Conservation (phyloP, 179 eudicot species). For the Camellia oleifera region DNA sequence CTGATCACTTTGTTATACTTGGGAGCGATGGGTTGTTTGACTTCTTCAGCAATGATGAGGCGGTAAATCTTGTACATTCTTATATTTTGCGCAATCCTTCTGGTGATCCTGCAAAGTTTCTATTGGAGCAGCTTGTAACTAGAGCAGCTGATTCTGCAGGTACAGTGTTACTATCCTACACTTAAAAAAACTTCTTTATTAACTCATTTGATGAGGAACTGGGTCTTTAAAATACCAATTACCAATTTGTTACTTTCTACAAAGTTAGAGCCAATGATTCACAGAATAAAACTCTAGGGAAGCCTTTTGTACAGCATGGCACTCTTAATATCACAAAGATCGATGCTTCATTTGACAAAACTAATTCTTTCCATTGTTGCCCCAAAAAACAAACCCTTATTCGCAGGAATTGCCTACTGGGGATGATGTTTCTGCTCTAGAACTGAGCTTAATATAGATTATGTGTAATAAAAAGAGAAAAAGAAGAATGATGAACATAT, state of each 20-base stretch:
- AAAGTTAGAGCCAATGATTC: not conserved
- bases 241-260: not conserved
- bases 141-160: slow-evolving; percentile 93
- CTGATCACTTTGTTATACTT: slow-evolving; percentile 74
- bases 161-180: slow-evolving; percentile 16
- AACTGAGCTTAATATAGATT: too few relatives aligned
- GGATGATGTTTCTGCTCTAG: too few relatives aligned
- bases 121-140: slow-evolving; percentile 74
- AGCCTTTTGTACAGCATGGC: not conserved
- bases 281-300: not conserved
- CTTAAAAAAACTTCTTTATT: too few relatives aligned
- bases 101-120: slow-evolving; percentile 88
- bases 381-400: not conserved
- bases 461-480: too few relatives aligned
- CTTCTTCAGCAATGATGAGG: slow-evolving; percentile 87
- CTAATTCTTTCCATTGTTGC: not conserved
- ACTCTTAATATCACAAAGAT: not conserved
- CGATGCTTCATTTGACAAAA: not conserved
- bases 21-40: slow-evolving; percentile 95
- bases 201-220: too few relatives aligned
- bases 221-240: not conserved
- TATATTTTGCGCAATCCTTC: slow-evolving; percentile 52
- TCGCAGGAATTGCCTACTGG: too few relatives aligned
- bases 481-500: too few relatives aligned
- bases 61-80: slow-evolving; percentile 56